These are phyloP conservation scores for Malassezia equina DNA, from an alignment of 1,284 basidiomycete species.

Conservation along the genomic window DNA sequence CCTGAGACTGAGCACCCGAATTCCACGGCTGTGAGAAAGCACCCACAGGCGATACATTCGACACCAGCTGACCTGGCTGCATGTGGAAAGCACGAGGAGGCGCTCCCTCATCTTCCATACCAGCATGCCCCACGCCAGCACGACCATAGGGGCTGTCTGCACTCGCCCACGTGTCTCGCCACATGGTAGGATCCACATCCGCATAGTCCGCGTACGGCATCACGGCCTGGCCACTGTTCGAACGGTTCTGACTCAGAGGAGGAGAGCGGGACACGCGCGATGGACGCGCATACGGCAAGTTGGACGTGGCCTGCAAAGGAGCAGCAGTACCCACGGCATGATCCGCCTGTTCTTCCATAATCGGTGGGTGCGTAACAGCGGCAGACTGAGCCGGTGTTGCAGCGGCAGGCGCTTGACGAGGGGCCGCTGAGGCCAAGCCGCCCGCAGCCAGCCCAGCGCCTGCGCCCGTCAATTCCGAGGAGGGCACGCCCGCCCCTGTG, in stretches of 20 bases:
- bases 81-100: conserved; percentile 16
- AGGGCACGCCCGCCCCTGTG: not conserved
- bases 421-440: not conserved
- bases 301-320: not conserved
- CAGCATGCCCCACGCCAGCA: conserved; percentile 11
- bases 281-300: not conserved
- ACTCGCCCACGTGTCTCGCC: conserved; percentile 8
- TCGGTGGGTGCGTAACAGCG: not conserved
- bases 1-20: not conserved
- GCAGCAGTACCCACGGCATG: not conserved
- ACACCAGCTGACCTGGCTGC: conserved; percentile 10
- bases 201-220: not conserved
- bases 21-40: conserved; percentile 10
- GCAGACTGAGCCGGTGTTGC: not conserved
- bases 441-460: not conserved
- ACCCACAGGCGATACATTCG: conserved; percentile 7
- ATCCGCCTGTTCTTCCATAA: not conserved
- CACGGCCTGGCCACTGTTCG: not conserved
- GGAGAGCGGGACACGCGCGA: not conserved
- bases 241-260: not conserved
- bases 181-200: not conserved
- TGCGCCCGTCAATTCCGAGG: not conserved
- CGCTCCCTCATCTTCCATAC: conserved; percentile 6
- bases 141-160: conserved; percentile 12
- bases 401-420: not conserved